phyloP scores from a whole-genome alignment of 2,329 filamentous ascomycete species.

The Colletotrichum gigasporum region DNA sequence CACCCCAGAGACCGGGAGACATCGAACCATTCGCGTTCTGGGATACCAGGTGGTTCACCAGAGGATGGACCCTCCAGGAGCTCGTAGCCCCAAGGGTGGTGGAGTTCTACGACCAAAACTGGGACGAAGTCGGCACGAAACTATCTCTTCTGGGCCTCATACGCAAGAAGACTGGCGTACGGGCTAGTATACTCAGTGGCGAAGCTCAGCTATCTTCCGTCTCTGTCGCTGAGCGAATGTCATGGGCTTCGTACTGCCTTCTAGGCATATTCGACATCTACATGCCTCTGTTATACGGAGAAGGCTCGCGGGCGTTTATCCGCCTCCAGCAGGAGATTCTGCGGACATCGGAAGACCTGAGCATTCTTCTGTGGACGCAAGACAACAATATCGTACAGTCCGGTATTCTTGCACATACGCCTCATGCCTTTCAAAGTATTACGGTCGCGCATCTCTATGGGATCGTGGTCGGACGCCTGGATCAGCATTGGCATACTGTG shows the following conservation, averaged over 20 bases:
- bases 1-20: conserved; percentile 1
- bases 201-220: conserved; percentile 9
- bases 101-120: conserved; percentile 39
- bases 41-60: conserved; percentile 34
- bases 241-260: conserved; percentile 45
- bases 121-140: conserved; percentile 39
- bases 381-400: no score
- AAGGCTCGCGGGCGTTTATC: conserved; percentile 34
- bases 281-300: conserved; percentile 45
- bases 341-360: conserved; percentile 10
- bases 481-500: no score
- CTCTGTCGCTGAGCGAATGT: conserved; percentile 22
- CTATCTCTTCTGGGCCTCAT: conserved; percentile 32
- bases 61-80: conserved; percentile 43
- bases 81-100: conserved; percentile 40
- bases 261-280: conserved; percentile 44
- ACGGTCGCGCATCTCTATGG: no score
- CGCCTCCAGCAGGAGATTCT: conserved; percentile 29
- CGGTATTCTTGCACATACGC: no score
- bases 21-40: not conserved
- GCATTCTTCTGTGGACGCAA: conserved; percentile 14
- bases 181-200: not conserved
- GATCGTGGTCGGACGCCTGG: no score
- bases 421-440: no score
- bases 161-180: not conserved